A percentile compares a stretch with the other conserved stretches of the same genome.
Conservation (phyloP, 139 green algal genomes). For the Tetraselmis chui region DNA sequence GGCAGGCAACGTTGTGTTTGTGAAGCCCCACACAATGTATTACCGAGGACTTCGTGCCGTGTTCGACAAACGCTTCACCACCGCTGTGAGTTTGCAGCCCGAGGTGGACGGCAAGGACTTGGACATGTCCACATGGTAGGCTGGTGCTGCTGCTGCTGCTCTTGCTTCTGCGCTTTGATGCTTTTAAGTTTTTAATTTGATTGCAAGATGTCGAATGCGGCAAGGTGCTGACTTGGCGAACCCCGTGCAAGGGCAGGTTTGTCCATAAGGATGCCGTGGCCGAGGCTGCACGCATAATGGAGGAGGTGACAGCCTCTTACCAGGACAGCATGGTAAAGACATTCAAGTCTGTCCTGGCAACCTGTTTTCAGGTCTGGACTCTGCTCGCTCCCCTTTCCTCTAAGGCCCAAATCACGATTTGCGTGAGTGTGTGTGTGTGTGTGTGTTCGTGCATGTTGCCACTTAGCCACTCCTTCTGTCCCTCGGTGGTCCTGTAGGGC, state of each 20-base stretch:
- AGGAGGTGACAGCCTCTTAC: neutral
- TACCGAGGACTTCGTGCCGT: neutral
- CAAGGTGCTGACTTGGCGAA: too few relatives aligned
- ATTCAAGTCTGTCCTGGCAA: neutral
- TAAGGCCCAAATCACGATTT: too few relatives aligned
- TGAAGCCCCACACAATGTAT: neutral
- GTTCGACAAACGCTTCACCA: neutral
- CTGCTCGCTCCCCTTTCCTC: too few relatives aligned
- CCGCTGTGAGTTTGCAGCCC: neutral
- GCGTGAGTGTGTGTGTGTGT: too few relatives aligned
- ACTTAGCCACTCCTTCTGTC: too few relatives aligned
- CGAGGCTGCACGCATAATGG: neutral
- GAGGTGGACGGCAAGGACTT: neutral
- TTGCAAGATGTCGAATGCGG: too few relatives aligned
- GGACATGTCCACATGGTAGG: neutral
- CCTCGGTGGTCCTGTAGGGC: too few relatives aligned
- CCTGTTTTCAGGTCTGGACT: neutral
- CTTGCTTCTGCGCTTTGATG: too few relatives aligned
- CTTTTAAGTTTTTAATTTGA: too few relatives aligned
- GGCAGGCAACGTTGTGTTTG: neutral
- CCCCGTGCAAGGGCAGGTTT: too few relatives aligned
- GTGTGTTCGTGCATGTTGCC: too few relatives aligned
- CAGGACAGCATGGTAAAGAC: neutral
- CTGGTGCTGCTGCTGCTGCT: neutral
- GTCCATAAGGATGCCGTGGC: neutral